These are phyloP conservation scores for Phytopythium oedochilum DNA, from an alignment of 352 stramenopile genomes.

Conservation along the genomic window DNA sequence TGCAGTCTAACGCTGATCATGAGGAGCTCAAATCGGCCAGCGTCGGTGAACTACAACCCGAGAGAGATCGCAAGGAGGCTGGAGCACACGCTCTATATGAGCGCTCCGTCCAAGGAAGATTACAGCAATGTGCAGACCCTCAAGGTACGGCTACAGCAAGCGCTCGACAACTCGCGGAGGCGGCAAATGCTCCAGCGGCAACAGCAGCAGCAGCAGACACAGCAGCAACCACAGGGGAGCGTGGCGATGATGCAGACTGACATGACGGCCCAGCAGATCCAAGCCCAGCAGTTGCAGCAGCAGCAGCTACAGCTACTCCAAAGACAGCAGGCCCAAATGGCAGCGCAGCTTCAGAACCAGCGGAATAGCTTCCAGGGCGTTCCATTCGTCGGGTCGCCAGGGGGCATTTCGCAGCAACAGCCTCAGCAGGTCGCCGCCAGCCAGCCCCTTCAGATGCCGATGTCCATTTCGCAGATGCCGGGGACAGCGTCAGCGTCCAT, in stretches of 20 bases:
- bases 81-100: constrained; percentile 88
- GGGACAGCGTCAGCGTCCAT: constrained; percentile 17
- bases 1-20: constrained; percentile 84
- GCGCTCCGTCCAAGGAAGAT: constrained; percentile 71
- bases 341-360: constrained; percentile 64
- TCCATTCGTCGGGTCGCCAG: constrained; percentile 38
- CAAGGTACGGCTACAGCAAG: constrained; percentile 77
- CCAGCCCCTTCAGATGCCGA: constrained; percentile 58
- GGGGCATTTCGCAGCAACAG: constrained; percentile 24
- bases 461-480: constrained; percentile 35
- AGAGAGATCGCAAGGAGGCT: constrained; percentile 79
- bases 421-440: constrained; percentile 23
- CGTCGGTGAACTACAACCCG: constrained; percentile 86
- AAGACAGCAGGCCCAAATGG: constrained; percentile 70
- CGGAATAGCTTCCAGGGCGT: constrained; percentile 60
- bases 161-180: constrained; percentile 76
- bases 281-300: constrained; percentile 48
- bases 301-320: constrained; percentile 59
- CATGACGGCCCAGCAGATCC: constrained; percentile 28
- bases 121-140: constrained; percentile 88
- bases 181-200: constrained; percentile 69
- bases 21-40: constrained; percentile 86
- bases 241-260: constrained; percentile 16
- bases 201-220: constrained; percentile 36
- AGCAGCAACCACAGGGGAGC: constrained; percentile 27